phyloP scores from a whole-genome alignment of 2,329 filamentous ascomycete genomes.

The Trichoderma harzianum region DNA sequence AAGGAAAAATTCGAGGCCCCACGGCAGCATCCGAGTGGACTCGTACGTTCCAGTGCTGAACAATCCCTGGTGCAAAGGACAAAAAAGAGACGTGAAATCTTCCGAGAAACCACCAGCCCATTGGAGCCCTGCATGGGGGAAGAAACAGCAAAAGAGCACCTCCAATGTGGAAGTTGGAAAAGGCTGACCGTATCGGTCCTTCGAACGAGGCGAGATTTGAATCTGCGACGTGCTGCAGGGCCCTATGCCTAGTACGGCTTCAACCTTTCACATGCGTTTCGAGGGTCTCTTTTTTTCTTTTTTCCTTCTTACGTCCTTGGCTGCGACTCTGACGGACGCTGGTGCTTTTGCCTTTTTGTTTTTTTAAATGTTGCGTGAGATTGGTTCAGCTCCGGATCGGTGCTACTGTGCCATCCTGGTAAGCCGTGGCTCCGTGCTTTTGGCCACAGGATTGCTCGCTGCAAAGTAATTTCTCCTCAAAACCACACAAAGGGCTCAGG shows the following conservation, averaged over 20 bases:
- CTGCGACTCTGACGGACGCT: background rate
- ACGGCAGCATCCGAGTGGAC: slow-evolving; percentile 7
- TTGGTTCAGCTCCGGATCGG: background rate
- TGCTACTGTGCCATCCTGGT: slow-evolving; percentile 3
- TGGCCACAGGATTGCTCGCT: background rate
- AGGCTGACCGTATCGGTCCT: slow-evolving; percentile 11
- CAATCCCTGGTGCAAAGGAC: background rate
- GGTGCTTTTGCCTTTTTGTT: background rate
- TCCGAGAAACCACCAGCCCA: background rate
- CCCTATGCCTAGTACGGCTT: background rate
- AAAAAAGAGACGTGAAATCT: background rate
- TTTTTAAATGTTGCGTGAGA: background rate
- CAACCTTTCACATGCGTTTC: background rate
- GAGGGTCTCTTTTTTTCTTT: background rate
- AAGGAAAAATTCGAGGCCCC: background rate
- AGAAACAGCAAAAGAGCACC: background rate
- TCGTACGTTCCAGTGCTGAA: background rate
- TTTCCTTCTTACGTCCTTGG: background rate
- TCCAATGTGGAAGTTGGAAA: slow-evolving; percentile 6
- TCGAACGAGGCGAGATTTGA: slow-evolving; percentile 11
- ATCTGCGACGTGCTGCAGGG: background rate
- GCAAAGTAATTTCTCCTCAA: background rate
- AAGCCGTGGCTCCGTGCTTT: background rate
- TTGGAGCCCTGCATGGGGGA: background rate
- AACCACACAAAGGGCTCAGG: background rate